A percentile compares a stretch with the other conserved stretches of the same genome.
phyloP scores from a whole-genome alignment of 2,329 filamentous ascomycete genomes.

The Colletotrichum siamense region DNA sequence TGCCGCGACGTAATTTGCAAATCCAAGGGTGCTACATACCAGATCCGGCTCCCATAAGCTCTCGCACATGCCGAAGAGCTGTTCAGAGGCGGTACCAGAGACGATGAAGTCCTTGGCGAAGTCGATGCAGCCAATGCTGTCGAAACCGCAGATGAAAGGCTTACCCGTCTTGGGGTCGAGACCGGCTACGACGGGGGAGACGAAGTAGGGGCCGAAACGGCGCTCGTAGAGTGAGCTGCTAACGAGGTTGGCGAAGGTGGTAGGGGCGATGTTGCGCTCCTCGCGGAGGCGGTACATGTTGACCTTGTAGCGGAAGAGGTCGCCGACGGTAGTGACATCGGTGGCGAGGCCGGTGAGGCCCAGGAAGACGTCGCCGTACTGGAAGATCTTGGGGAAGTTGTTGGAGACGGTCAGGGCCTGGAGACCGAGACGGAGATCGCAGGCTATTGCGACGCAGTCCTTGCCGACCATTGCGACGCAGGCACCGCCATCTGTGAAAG shows the following conservation, averaged over 20 bases:
- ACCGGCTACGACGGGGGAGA: constrained; percentile 92
- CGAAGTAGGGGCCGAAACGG: constrained; percentile 96
- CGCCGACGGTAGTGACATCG: constrained; percentile 91
- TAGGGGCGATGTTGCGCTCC: constrained; percentile 93
- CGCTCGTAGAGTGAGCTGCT: constrained; percentile 90
- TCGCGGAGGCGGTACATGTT: constrained; percentile 99
- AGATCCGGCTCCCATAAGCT: constrained; percentile 97
- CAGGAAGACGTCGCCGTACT: constrained; percentile 94
- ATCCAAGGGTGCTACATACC: constrained; percentile 57
- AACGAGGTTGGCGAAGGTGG: constrained; percentile 96
- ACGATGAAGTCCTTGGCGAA: constrained; percentile 99
- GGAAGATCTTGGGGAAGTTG: constrained; percentile 99
- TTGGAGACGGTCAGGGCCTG: constrained; percentile 97
- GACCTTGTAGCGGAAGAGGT: constrained; percentile 99
- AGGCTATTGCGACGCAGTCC: constrained; percentile 99
- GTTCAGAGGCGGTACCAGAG: constrained; percentile 92
- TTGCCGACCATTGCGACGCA: constrained; percentile 99
- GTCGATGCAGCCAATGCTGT: constrained; percentile 99
- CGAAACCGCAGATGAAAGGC: constrained; percentile 98
- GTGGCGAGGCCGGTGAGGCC: constrained; percentile 96
- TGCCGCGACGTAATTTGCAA: no score
- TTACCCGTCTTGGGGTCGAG: constrained; percentile 92
- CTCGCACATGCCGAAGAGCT: constrained; percentile 99
- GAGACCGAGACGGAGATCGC: constrained; percentile 95
- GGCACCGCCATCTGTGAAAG: constrained; percentile 76